Percentiles rank a stretch among this genome's conserved stretches.
phyloP scores from a whole-genome alignment of 495 filamentous ascomycete genomes.

The Daldinia childiae region DNA sequence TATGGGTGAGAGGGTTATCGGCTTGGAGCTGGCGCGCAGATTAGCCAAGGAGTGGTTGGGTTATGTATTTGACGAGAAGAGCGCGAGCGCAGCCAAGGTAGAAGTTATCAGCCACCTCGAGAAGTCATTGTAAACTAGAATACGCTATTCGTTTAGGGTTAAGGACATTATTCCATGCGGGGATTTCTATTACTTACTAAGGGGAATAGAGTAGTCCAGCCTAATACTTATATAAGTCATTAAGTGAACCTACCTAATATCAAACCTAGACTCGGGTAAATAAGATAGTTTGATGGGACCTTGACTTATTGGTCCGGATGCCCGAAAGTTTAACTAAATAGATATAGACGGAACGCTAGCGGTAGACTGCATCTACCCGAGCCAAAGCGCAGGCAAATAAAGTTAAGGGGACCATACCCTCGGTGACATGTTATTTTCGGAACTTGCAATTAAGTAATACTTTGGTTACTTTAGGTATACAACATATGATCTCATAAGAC shows the following conservation, averaged over 20 bases:
- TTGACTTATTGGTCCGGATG: neutral
- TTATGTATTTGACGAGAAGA: constrained; percentile 80
- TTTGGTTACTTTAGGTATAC: too few relatives aligned
- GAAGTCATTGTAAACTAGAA: constrained; percentile 49
- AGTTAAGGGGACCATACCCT: neutral
- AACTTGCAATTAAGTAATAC: neutral
- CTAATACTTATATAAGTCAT: neutral
- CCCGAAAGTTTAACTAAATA: neutral
- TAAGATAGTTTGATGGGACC: neutral
- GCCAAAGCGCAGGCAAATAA: neutral
- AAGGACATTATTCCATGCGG: neutral
- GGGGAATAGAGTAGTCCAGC: neutral
- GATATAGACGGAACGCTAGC: neutral
- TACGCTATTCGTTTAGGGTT: neutral
- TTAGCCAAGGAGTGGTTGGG: constrained; percentile 83
- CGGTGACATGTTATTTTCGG: neutral
- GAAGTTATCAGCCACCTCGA: constrained; percentile 79
- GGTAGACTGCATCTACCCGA: constrained; percentile 1
- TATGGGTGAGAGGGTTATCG: constrained; percentile 86
- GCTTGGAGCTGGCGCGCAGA: constrained; percentile 78
- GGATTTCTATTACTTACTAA: neutral
- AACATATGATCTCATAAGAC: too few relatives aligned
- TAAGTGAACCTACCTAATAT: neutral
- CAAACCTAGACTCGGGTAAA: neutral
- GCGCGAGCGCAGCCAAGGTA: constrained; percentile 78